Conservation (phyloP, 2,329 filamentous ascomycete genomes). For the Cercospora citrullina region DNA sequence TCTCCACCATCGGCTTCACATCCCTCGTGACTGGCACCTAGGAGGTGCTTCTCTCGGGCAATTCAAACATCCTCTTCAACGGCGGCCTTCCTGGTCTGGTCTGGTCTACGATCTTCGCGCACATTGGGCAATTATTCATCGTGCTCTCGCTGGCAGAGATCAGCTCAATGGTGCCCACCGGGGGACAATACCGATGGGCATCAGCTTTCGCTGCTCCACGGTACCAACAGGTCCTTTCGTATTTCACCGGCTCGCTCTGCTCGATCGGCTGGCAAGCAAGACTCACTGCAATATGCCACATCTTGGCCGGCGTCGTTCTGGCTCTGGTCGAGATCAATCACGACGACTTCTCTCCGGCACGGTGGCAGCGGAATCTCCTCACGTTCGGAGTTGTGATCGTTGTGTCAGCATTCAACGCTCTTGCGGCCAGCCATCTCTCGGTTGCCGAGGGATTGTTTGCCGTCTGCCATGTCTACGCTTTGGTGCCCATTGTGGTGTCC, state of each 20-base stretch:
- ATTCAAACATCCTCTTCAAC: conserved; percentile 29
- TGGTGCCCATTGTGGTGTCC: conserved; percentile 37
- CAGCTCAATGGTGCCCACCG: conserved; percentile 37
- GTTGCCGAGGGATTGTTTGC: conserved; percentile 37
- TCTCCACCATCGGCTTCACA: conserved; percentile 44
- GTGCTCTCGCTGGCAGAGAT: conserved; percentile 40
- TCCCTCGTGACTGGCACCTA: conserved; percentile 55
- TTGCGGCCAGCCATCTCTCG: conserved; percentile 34
- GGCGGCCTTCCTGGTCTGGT: conserved; percentile 36
- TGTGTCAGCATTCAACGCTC: conserved; percentile 34
- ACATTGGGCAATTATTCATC: conserved; percentile 36
- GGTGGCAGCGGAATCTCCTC: conserved; percentile 32
- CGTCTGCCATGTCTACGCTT: conserved; percentile 37
- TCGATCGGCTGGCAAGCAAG: conserved; percentile 47
- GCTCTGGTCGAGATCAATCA: conserved; percentile 48
- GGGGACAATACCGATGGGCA: conserved; percentile 39
- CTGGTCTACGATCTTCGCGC: conserved; percentile 35
- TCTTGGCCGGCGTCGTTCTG: conserved; percentile 50
- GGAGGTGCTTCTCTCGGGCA: conserved; percentile 44
- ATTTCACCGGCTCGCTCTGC: conserved; percentile 42
- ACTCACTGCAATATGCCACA: conserved; percentile 46
- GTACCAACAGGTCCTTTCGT: conserved; percentile 48
- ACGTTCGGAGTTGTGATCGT: conserved; percentile 28
- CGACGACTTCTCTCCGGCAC: conserved; percentile 19
- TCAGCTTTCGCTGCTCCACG: conserved; percentile 47